A percentile compares a stretch with the other conserved stretches of the same genome.
These are phyloP conservation scores for Aspergillus coremiiformis DNA, from an alignment of 495 filamentous ascomycete genomes.

Conservation along the genomic window DNA sequence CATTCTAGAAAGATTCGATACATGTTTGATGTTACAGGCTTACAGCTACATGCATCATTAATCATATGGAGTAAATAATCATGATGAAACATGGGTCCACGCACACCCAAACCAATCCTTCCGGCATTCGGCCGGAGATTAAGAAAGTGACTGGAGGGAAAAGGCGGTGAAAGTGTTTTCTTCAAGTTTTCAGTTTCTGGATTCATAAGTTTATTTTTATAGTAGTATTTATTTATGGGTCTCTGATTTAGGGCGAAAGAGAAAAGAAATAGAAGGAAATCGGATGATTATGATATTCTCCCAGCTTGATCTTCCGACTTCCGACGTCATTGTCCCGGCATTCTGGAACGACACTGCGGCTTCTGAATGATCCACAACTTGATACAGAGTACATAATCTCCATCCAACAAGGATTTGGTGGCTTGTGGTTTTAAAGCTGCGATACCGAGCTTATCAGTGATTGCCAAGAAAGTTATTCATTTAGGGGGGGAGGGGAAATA, in stretches of 20 bases:
- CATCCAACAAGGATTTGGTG: constrained; percentile 6
- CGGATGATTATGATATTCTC: too few relatives aligned
- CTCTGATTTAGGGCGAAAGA: too few relatives aligned
- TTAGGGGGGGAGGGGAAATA: not conserved
- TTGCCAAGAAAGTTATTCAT: not conserved
- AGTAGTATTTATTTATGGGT: too few relatives aligned
- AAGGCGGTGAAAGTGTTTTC: not conserved
- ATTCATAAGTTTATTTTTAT: too few relatives aligned
- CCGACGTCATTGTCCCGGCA: constrained; percentile 24
- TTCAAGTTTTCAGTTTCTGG: not conserved
- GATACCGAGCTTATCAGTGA: constrained; percentile 1
- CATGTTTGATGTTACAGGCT: too few relatives aligned
- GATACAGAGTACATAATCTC: constrained; percentile 4
- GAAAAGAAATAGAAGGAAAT: too few relatives aligned
- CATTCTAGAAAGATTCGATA: constrained; percentile 11
- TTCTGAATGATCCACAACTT: constrained; percentile 24
- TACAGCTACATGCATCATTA: not conserved
- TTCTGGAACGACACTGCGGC: constrained; percentile 25
- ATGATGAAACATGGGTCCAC: constrained; percentile 3
- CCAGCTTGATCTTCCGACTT: not conserved
- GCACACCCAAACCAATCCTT: not conserved
- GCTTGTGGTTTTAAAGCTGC: constrained; percentile 3
- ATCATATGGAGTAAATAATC: not conserved
- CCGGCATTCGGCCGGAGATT: not conserved
- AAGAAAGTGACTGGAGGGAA: not conserved